Evolutionary conservation across 2,329 filamentous ascomycete species (phyloP), one percentile per base, ranked within the genome.

Genomic region (Paecilomyces fulvus): DNA sequence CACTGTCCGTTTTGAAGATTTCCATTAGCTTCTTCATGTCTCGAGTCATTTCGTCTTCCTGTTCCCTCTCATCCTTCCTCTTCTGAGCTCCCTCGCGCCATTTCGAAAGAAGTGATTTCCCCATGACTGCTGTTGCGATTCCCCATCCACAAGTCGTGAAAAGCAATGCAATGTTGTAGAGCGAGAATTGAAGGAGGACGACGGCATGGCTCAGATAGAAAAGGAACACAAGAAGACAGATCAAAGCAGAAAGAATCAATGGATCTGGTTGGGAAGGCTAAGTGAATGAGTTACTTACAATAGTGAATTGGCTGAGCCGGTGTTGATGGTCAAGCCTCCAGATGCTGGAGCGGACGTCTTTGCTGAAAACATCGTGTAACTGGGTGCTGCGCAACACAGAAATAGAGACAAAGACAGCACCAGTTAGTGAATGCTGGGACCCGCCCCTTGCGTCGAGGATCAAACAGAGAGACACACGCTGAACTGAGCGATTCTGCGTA

Each of bases 311-410:
- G 70, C 69, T 23, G 73, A 70, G 59, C 75, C 75, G 20, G 81
- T 83, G 64, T 83, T 83, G 64, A 83, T 76, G 58, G 76, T 79
- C 65, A 83, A 70, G 51, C 70, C 71, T 37, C 67, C 67, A 21
- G 70, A 53, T 23, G 68, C 61, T 56, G 64, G 63, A 17, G 66
- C 64, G 30, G 71, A 64, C 30, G 71, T 63, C 62, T 74, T 74
- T 52, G 69, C 58, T 55, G 65, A 65, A 60, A 74, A 74, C 71
- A 74, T 73, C 12, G 14, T 59, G 48, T 49, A n/a, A 49, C 21
- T 23, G 21, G 46, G 14, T 43, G 48, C 25, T 49, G 48, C 21
- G 21, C 48, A 28, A 28, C 9, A 49, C 20, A 23, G 10, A n/a
- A 49, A 49, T 49, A 49, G 3, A n/a, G 25, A 28, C 25, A 28